Base-by-base conservation (phyloP, 2,329 filamentous ascomycete species). In the Ophiostoma piceae region DNA sequence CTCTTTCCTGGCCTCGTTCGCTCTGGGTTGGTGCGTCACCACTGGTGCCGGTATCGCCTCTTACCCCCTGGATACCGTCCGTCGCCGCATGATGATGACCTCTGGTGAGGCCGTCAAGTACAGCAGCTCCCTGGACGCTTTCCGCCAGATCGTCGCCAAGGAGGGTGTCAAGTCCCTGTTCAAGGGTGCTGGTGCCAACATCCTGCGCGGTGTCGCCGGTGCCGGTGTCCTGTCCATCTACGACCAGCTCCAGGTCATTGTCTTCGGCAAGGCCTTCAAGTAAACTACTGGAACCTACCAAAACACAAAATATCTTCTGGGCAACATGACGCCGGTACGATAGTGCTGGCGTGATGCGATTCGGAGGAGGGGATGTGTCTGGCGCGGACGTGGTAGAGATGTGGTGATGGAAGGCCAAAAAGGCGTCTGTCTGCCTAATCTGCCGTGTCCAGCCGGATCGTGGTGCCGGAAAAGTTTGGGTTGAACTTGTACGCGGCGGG, bases 71-170 rank as follows among this genome's bases (percentile, higher is more conserved):
- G 95, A 99, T 85, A 99, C 95, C 81, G 93, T 99, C 88, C 95
- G 95, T 89, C 94, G 95, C 90, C 95, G 95, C 87, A 99, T 99
- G 95, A 99, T 99, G 95, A 99, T 99, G 95, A 99, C 95, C 79
- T 90, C 86, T 75, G 87, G 88, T 84, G 86, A 96, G 92, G 95
- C 95, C 87, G 95, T 99, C 90, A 99, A 99, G 92, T 99, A 99
- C 92, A 92, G 91, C 84, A 92, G 89, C 82, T 97, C 95, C 77
- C 79, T 98, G 79, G 95, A 99, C 85, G 95, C 95, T 81, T 94
- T 89, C 84, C 88, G 87, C 84, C 92, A 98, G 90, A 99, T 99
- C 81, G 83, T 98, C 80, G 94, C 94, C 86, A 92, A 92, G 86
- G 95, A 98, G 88, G 95, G 95, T 89, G 86, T 96, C 85, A 92